Percentiles rank a stretch among this genome's conserved stretches.
Evolutionary conservation across 164 flowering plant genomes (phyloP).

Genomic region (Magnolia officinalis): DNA sequence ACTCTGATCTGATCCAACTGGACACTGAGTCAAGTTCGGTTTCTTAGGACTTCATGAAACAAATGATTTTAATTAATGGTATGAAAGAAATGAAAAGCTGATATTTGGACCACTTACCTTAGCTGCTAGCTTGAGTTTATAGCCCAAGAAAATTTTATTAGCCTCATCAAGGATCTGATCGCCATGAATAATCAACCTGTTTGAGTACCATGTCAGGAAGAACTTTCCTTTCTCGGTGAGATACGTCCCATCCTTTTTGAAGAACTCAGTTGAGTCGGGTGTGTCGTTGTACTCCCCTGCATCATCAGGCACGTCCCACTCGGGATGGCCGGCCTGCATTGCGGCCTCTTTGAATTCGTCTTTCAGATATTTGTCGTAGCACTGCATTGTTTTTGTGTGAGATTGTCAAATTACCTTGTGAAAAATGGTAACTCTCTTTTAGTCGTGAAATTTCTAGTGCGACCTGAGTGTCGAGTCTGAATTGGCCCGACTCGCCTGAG

Average conservation of each 20-base stretch:
- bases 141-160: conserved; percentile 60
- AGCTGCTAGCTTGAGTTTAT: conserved; percentile 64
- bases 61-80: neutral
- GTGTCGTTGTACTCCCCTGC: conserved; percentile 71
- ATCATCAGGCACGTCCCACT: conserved; percentile 76
- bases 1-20: too few species aligned
- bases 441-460: too few species aligned
- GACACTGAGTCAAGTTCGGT: too few species aligned
- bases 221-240: conserved; percentile 68
- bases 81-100: neutral
- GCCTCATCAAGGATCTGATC: conserved; percentile 88
- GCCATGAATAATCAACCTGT: conserved; percentile 62
- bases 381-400: conserved; percentile 34
- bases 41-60: too few species aligned
- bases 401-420: neutral
- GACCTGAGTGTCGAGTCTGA: too few species aligned
- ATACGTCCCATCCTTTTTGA: conserved; percentile 57
- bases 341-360: conserved; percentile 63
- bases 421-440: too few species aligned
- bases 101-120: conserved; percentile 39
- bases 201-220: conserved; percentile 87
- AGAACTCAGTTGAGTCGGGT: conserved; percentile 67
- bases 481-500: too few species aligned
- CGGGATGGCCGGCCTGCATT: conserved; percentile 53
- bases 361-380: conserved; percentile 73